Evolutionary conservation across 2,329 filamentous ascomycete species (phyloP).

Genomic region (Sarocladiaceae sp.): DNA sequence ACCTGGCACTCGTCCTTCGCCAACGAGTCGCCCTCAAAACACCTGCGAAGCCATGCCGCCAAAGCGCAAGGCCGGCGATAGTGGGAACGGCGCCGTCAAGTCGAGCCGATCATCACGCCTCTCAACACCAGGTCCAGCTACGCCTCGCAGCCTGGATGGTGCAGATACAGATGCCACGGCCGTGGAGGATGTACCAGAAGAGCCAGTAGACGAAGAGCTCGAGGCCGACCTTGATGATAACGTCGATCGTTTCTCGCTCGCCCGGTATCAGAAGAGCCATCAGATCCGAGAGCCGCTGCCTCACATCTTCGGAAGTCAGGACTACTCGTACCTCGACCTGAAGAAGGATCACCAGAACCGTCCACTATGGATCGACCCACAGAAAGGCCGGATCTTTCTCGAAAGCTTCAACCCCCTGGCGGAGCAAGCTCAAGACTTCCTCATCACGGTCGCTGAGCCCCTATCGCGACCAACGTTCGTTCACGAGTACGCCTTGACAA

Average conservation of each 20-base stretch:
- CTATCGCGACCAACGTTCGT: slow-evolving; percentile 83
- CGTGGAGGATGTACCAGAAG: slow-evolving; percentile 42
- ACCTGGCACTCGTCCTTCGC: slow-evolving; percentile 7
- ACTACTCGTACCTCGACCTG: slow-evolving; percentile 76
- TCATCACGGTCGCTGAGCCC: slow-evolving; percentile 93
- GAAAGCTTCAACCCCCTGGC: slow-evolving; percentile 91
- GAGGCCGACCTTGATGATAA: slow-evolving; percentile 51
- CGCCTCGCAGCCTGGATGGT: slow-evolving; percentile 51
- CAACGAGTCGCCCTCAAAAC: slow-evolving; percentile 9
- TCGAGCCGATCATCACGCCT: slow-evolving; percentile 48
- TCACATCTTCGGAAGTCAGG: slow-evolving; percentile 44
- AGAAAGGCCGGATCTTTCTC: slow-evolving; percentile 79
- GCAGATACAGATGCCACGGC: slow-evolving; percentile 35
- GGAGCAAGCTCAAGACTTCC: slow-evolving; percentile 82
- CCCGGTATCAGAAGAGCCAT: slow-evolving; percentile 42
- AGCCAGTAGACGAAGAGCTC: slow-evolving; percentile 43
- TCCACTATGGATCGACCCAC: slow-evolving; percentile 88
- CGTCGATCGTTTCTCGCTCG: slow-evolving; percentile 53
- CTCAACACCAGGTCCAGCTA: slow-evolving; percentile 55
- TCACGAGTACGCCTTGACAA: slow-evolving; percentile 88
- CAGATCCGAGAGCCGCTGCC: slow-evolving; percentile 37
- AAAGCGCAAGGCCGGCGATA: slow-evolving; percentile 60
- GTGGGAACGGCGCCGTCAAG: slow-evolving; percentile 44
- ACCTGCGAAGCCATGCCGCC: slow-evolving; percentile 62
- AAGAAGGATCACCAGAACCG: slow-evolving; percentile 87